A percentile compares a stretch with the other conserved stretches of the same genome.
phyloP scores from a whole-genome alignment of 352 stramenopile genomes.

The Phytophthora meadii region DNA sequence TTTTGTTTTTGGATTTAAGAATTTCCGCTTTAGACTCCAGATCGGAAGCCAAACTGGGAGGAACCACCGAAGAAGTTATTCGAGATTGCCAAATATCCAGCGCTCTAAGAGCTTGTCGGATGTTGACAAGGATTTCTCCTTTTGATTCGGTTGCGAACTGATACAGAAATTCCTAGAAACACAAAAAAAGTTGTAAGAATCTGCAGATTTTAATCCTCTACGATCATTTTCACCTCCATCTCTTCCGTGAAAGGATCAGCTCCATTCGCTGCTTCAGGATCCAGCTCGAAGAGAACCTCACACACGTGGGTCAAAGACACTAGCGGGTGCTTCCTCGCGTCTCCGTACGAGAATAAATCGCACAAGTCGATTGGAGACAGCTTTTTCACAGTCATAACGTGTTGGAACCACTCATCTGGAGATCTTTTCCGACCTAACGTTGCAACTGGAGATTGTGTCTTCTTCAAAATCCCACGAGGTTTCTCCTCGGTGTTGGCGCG shows the following conservation, averaged over 20 bases:
- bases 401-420: slow-evolving; percentile 62
- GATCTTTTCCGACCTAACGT: slow-evolving; percentile 24
- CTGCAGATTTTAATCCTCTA: neutral
- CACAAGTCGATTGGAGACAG: slow-evolving; percentile 65
- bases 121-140: slow-evolving; percentile 56
- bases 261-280: slow-evolving; percentile 27
- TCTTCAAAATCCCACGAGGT: slow-evolving; percentile 31
- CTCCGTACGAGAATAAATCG: slow-evolving; percentile 59
- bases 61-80: neutral
- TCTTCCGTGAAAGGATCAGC: slow-evolving; percentile 55
- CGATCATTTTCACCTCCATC: slow-evolving; percentile 50
- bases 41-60: slow-evolving; percentile 12
- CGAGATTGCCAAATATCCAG: slow-evolving; percentile 64
- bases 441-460: slow-evolving; percentile 8
- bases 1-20: slow-evolving; percentile 54
- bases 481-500: neutral
- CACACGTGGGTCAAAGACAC: slow-evolving; percentile 61
- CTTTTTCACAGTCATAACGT: slow-evolving; percentile 47
- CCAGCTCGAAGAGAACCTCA: slow-evolving; percentile 64
- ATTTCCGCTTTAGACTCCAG: slow-evolving; percentile 27
- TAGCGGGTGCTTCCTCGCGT: slow-evolving; percentile 41
- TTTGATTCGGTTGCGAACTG: slow-evolving; percentile 47
- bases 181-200: slow-evolving; percentile 1
- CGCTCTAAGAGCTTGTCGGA: slow-evolving; percentile 59
- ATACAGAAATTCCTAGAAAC: slow-evolving; percentile 56